Percentiles rank a stretch among this genome's conserved stretches.
Conservation (phyloP, 495 filamentous ascomycete genomes). For the Pseudevernia furfuracea region DNA sequence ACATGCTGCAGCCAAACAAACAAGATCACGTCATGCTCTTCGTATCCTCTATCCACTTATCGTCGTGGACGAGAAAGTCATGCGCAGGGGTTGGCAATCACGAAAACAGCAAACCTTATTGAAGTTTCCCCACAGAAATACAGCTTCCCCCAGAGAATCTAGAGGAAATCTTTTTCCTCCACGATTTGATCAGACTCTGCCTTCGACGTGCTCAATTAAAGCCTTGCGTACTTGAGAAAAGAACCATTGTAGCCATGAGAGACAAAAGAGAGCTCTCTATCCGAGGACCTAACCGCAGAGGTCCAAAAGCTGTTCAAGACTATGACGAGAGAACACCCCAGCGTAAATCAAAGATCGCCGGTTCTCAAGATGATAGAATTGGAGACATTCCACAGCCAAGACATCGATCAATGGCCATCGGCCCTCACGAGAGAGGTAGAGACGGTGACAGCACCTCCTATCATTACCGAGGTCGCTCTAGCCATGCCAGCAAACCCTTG, state of each 20-base stretch:
- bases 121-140: background rate
- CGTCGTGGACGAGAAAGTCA: background rate
- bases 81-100: background rate
- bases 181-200: background rate
- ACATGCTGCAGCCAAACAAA: background rate
- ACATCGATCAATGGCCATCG: background rate
- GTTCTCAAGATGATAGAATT: background rate
- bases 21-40: background rate
- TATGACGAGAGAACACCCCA: background rate
- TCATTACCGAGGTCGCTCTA: background rate
- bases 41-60: background rate
- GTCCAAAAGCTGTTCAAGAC: background rate
- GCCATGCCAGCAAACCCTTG: background rate
- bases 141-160: background rate
- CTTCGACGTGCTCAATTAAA: background rate
- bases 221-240: background rate
- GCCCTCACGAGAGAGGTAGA: background rate
- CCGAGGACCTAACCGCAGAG: background rate
- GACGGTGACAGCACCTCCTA: background rate
- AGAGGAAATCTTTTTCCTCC: background rate
- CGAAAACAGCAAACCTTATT: background rate
- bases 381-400: background rate
- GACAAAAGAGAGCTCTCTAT: background rate
- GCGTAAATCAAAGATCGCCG: background rate
- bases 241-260: background rate